Base-by-base conservation (phyloP, 2,329 filamentous ascomycete species). In the Fusarium devonianum region DNA sequence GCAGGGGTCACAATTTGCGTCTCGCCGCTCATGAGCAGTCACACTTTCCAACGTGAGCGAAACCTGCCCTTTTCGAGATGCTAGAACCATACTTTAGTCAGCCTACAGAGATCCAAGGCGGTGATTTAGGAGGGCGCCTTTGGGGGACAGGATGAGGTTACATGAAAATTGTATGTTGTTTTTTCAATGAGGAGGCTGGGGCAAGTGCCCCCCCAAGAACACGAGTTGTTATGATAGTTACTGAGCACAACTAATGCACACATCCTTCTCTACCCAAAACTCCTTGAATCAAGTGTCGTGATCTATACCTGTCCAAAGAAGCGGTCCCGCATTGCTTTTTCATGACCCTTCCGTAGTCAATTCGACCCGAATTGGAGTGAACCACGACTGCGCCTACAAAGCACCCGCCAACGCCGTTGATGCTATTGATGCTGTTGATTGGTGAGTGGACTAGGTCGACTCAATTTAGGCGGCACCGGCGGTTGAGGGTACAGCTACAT, bases 1-100 rank as follows among this genome's bases (percentile, higher is more conserved):
- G n/a, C 29, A 45, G 52, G 52, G 45, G 44, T 37, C 48, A 43
- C 45, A 51, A 50, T 61, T 62, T 62, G 56, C 64, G 63, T 62
- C 62, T 57, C 57, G 52, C 48, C 50, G 43, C 50, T 42, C 54
- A 61, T 57, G 55, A 49, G 48, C 53, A 40, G 42, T 50, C 46
- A 53, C 39, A 49, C 55, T 44, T 44, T 39, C 40, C 25, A 43
- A 35, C 47, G 22, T 44, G 49, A 53, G 42, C 25, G 37, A 47
- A 19, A 39, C n/a, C 33, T 39, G 21, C 35, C 26, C 48, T 44
- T 53, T 26, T 35, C 35, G 43, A 43, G 42, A 43, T 51, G 34
- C 58, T 33, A 52, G 49, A 47, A 49, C 52, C 49, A 57, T 47
- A 26, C 36, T 60, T 54, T 46, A 55, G 54, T 60, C 57, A 65